Evolutionary conservation across 164 flowering plant genomes (phyloP), one percentile per base, ranked within the genome.

Genomic region (Protea cynaroides): DNA sequence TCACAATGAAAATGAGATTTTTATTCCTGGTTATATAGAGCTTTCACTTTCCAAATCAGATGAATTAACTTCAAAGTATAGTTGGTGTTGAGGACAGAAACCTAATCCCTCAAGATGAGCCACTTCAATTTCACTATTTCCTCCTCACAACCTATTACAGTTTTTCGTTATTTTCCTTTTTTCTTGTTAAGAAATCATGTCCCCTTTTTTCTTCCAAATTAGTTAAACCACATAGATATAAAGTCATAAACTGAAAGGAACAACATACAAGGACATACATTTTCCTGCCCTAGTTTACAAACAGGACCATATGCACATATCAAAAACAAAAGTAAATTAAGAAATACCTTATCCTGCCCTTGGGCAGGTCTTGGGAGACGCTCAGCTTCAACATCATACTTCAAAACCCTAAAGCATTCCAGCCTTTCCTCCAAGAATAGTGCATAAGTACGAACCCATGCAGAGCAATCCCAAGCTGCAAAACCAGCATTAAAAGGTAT

Each of bases 381-480:
- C 67, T 94, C 97, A 53, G 96, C 86, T 73, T 94, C 99, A 77
- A 91, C 86, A 65, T 94, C 99, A 84, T 94, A 94, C 74, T 85
- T 94, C 71, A 94, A 65, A 71, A 84, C 51, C 74, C 90, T 85
- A 66, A 84, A 91, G 72, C 99, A 94, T 75, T 91, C 96, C 62
- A 94, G 86, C 67, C 99, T 79, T 69, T 94, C 99, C 77, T 94
- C 99, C 82, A 94, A 76, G 72, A 87, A 94, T 38, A 83, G 75
- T 36, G 89, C 96, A 83, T 94, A 94, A 2, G 96, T 86, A 65
- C 99, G 92, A 55, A 94, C 99, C 97, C 99, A 94, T 34, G 88
- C 97, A 67, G 99, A 94, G 76, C 96, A 94, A 83, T 94, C 99
- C 99, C 99, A 94, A 67, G 99, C 99, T 94, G 83, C 46, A 76